Evolutionary conservation across 257 asterid species (phyloP).

Genomic region (Nicotiana sylvestris): DNA sequence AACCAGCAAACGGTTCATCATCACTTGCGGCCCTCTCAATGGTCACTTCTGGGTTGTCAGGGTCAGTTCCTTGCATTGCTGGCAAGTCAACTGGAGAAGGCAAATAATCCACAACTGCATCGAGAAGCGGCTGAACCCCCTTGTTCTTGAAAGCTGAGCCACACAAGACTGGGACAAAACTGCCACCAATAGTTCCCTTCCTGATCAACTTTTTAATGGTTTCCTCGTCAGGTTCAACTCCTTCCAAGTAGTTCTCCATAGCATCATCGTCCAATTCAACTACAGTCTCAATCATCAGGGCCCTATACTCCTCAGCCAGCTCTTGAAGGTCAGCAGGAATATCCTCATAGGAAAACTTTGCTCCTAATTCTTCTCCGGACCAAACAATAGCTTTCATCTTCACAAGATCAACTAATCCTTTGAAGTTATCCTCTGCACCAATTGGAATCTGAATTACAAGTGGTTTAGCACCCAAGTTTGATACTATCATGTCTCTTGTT

Average conservation of each 20-base stretch:
- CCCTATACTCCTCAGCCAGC: slow-evolving; percentile 64
- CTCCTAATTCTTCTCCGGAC: slow-evolving; percentile 98
- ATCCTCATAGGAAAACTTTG: slow-evolving; percentile 70
- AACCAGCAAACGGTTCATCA: slow-evolving; percentile 77
- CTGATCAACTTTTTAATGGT: slow-evolving; percentile 65
- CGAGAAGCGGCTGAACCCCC: slow-evolving; percentile 89
- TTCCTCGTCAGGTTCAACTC: slow-evolving; percentile 81
- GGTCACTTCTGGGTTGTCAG: slow-evolving; percentile 69
- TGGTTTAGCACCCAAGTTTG: slow-evolving; percentile 88
- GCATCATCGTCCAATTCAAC: slow-evolving; percentile 80
- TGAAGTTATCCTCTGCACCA: slow-evolving; percentile 79
- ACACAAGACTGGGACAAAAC: slow-evolving; percentile 83
- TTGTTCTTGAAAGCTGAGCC: slow-evolving; percentile 96
- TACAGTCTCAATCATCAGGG: slow-evolving; percentile 65
- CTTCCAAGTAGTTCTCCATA: slow-evolving; percentile 88
- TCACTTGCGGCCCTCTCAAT: slow-evolving; percentile 55
- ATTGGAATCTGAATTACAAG: slow-evolving; percentile 85
- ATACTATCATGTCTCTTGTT: slow-evolving; percentile 89
- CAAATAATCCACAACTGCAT: slow-evolving; percentile 84
- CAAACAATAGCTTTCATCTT: slow-evolving; percentile 76
- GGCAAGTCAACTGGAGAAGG: slow-evolving; percentile 93
- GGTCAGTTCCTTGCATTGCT: slow-evolving; percentile 84
- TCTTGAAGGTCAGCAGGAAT: slow-evolving; percentile 74
- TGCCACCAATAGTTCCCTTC: slow-evolving; percentile 56
- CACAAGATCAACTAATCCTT: slow-evolving; percentile 83